A percentile compares a stretch with the other conserved stretches of the same genome.
Evolutionary conservation across 768 basidiomycete species (phyloP).

Genomic region (Termitomyces titanicus): DNA sequence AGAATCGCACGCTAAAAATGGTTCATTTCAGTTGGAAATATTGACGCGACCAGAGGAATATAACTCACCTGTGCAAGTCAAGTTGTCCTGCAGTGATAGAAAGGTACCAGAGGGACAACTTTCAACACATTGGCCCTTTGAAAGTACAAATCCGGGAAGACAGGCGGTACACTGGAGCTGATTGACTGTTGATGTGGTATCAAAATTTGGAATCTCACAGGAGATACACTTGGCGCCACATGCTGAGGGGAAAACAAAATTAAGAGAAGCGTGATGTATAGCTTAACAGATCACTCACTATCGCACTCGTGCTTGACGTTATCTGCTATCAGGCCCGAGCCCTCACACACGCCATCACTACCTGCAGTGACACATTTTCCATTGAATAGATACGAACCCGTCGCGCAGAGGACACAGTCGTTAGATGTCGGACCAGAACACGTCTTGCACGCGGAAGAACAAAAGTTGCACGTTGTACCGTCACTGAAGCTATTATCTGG

Average conservation of each 20-base stretch:
- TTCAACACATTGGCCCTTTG: constrained; percentile 62
- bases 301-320: constrained; percentile 84
- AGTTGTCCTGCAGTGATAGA: constrained; percentile 64
- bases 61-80: constrained; percentile 59
- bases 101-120: constrained; percentile 75
- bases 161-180: constrained; percentile 76
- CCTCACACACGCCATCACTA: constrained; percentile 68
- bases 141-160: constrained; percentile 73
- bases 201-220: constrained; percentile 73
- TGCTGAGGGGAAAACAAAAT: constrained; percentile 37
- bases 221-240: constrained; percentile 81
- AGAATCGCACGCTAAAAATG: constrained; percentile 54
- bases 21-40: not conserved
- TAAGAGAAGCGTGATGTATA: not conserved
- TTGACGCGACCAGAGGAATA: not conserved
- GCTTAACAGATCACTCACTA: constrained; percentile 42
- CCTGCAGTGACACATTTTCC: constrained; percentile 69
- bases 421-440: constrained; percentile 68
- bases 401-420: constrained; percentile 67
- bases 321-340: constrained; percentile 69
- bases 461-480: constrained; percentile 49
- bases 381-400: constrained; percentile 58
- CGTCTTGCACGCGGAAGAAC: constrained; percentile 65
- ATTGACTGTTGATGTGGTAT: constrained; percentile 54
- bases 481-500: constrained; percentile 62